Evolutionary conservation across 257 asterid genomes (phyloP).

Genomic region (Solanum chiquidenum): DNA sequence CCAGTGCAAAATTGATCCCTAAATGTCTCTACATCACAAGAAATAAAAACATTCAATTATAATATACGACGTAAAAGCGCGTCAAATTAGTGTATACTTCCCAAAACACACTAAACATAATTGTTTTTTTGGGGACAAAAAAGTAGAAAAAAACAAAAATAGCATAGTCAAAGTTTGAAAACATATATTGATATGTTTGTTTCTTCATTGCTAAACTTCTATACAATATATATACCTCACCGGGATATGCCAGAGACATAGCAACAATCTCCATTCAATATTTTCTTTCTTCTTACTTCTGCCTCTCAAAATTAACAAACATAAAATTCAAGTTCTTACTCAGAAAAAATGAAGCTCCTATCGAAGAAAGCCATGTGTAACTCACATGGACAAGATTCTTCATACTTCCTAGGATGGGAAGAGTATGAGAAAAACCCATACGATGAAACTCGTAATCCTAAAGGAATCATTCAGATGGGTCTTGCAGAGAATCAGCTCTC

Average conservation of each 20-base stretch:
- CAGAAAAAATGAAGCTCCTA: conserved; percentile 10
- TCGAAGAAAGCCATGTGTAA: conserved; percentile 24
- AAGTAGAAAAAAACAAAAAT: not conserved
- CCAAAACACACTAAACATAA: not conserved
- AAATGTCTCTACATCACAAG: not conserved
- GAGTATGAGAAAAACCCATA: conserved; percentile 36
- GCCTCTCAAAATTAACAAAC: not conserved
- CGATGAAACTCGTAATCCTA: conserved; percentile 18
- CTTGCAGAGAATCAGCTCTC: conserved; percentile 47
- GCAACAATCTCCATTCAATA: not conserved
- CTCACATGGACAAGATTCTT: conserved; percentile 36
- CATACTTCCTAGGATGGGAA: conserved; percentile 34
- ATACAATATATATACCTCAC: not conserved
- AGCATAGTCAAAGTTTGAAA: not conserved
- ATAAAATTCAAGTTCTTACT: not conserved
- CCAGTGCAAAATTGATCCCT: not conserved
- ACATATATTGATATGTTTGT: not conserved
- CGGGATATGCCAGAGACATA: not conserved
- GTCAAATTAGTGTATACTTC: not conserved
- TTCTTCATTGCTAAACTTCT: not conserved
- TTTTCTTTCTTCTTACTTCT: not conserved
- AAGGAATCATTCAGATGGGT: conserved; percentile 39
- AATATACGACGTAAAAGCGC: not conserved
- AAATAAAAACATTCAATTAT: not conserved
- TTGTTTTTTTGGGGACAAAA: not conserved